These are phyloP conservation scores for Pelargonium nanum DNA, from an alignment of 345 rosid genomes.

Conservation along the genomic window DNA sequence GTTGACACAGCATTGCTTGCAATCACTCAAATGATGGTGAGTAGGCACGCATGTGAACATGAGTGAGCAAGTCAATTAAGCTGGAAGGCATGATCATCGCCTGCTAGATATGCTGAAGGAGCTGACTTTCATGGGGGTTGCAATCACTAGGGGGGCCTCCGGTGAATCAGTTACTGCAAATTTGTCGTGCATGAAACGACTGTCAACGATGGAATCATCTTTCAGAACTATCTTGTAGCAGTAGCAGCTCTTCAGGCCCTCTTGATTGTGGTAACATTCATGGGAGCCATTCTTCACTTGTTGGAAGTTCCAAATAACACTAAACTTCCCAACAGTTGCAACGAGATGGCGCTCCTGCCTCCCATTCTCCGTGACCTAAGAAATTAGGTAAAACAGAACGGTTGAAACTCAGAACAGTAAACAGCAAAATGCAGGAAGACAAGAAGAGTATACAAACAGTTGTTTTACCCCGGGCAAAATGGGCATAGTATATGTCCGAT, in stretches of 20 bases:
- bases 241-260: constrained; percentile 44
- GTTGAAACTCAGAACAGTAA: neutral
- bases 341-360: constrained; percentile 62
- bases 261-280: constrained; percentile 40
- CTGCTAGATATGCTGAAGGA: constrained; percentile 91
- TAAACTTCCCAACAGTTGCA: constrained; percentile 94
- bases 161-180: constrained; percentile 84
- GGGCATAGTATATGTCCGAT: too few relatives aligned
- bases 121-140: constrained; percentile 91
- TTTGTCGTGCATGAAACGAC: constrained; percentile 98
- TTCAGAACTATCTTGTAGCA: constrained; percentile 82
- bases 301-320: constrained; percentile 56
- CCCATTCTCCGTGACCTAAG: constrained; percentile 39
- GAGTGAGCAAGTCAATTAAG: neutral
- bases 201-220: constrained; percentile 86
- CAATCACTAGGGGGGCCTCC: constrained; percentile 95
- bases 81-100: constrained; percentile 26
- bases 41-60: neutral
- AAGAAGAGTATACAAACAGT: too few relatives aligned
- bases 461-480: too few relatives aligned
- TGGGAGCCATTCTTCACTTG: constrained; percentile 41
- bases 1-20: too few relatives aligned
- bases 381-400: neutral
- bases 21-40: neutral
- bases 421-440: too few relatives aligned